These are phyloP conservation scores for Yamadazyma pseudoaaseri DNA, from an alignment of 1,139 yeast genomes.

Conservation along the genomic window DNA sequence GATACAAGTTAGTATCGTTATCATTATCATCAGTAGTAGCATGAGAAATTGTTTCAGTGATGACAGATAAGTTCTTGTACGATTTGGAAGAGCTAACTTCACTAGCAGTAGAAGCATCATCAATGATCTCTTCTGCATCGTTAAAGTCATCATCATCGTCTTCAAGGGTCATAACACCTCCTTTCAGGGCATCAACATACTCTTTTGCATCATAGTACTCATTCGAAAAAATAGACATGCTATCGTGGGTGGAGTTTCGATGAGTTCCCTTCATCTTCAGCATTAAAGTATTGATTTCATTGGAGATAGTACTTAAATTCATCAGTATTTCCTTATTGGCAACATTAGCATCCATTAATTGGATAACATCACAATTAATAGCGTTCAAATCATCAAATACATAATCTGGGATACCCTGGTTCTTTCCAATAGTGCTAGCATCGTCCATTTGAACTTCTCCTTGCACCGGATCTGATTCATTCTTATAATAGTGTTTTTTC, in stretches of 20 bases:
- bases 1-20: conserved; percentile 50
- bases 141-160: conserved; percentile 16
- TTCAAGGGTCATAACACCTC: conserved; percentile 36
- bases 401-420: conserved; percentile 5
- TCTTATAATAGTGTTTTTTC: conserved; percentile 22
- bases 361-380: conserved; percentile 23
- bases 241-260: conserved; percentile 18
- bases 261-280: conserved; percentile 11
- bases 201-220: conserved; percentile 74
- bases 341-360: conserved; percentile 12
- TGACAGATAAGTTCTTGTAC: conserved; percentile 10
- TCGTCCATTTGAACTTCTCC: conserved; percentile 15
- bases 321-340: conserved; percentile 4
- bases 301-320: conserved; percentile 14
- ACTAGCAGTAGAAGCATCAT: conserved; percentile 9
- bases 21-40: conserved; percentile 9
- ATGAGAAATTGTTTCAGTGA: conserved; percentile 13
- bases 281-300: conserved; percentile 20
- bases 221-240: conserved; percentile 28
- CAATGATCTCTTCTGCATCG: conserved; percentile 9
- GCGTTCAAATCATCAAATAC: conserved; percentile 15
- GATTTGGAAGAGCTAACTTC: conserved; percentile 5
- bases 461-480: conserved; percentile 8
- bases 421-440: background rate
- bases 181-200: conserved; percentile 34